Conservation (phyloP, 2,329 filamentous ascomycete genomes). For the Monilinia aucupariae region DNA sequence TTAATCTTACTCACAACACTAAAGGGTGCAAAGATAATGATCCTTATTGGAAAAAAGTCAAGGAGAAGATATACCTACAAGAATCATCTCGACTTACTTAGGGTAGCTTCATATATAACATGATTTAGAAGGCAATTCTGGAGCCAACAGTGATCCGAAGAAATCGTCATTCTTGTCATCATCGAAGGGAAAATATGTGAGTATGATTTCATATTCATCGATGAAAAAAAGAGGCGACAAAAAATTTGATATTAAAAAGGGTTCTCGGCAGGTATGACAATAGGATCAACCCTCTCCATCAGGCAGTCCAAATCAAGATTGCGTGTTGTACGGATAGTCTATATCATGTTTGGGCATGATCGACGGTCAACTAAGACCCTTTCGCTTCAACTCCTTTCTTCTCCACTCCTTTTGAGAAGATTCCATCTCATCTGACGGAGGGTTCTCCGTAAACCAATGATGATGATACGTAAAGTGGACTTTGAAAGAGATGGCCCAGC, state of each 20-base stretch:
- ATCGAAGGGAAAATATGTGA: not conserved
- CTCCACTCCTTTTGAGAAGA: not conserved
- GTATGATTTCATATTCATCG: not conserved
- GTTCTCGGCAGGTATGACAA: not conserved
- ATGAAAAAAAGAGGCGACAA: not conserved
- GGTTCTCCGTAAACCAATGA: no score
- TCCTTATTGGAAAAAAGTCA: not conserved
- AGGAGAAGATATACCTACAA: not conserved
- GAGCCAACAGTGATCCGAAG: no score
- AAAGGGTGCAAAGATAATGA: not conserved
- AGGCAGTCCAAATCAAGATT: not conserved
- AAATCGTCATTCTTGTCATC: not conserved
- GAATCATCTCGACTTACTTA: not conserved
- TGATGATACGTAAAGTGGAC: no score
- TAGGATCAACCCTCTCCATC: not conserved
- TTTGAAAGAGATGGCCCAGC: no score
- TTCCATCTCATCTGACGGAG: not conserved
- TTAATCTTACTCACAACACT: not conserved
- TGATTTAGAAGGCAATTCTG: not conserved
- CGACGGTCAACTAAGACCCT: slow-evolving; percentile 3
- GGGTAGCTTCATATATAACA: not conserved
- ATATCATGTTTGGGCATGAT: slow-evolving; percentile 4
- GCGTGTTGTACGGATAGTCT: not conserved
- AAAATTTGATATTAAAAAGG: not conserved
- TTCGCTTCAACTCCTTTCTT: not conserved